A percentile compares a stretch with the other conserved stretches of the same genome.
Conservation (phyloP, 345 rosid species). For the Schrenkiella parvula region DNA sequence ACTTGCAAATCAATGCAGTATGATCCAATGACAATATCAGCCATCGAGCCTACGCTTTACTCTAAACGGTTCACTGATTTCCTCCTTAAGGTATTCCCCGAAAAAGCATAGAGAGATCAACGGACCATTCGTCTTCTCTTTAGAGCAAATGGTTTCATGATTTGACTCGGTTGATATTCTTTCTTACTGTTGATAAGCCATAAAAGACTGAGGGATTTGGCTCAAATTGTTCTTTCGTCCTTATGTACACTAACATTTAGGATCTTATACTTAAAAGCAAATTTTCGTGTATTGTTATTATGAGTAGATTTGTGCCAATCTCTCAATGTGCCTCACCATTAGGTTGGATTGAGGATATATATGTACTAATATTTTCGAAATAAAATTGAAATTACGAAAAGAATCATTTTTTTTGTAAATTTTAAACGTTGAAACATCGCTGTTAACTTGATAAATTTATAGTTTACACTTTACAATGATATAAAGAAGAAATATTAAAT, state of each 20-base stretch:
- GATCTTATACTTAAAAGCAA: conserved; percentile 1
- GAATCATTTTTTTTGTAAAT: background rate
- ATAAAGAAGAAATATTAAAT: too few species aligned
- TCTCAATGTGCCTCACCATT: background rate
- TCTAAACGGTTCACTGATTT: conserved; percentile 68
- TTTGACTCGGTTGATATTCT: conserved; percentile 7
- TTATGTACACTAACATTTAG: conserved; percentile 15
- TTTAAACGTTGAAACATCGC: too few species aligned
- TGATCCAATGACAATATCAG: conserved; percentile 67
- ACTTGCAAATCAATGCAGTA: conserved; percentile 59
- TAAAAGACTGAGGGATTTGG: conserved; percentile 1
- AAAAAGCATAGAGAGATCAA: conserved; percentile 23
- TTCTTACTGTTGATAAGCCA: conserved; percentile 11
- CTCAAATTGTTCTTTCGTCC: background rate
- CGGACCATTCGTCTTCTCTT: background rate
- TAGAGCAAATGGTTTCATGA: conserved; percentile 13
- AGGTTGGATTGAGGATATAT: background rate
- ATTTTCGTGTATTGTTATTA: conserved; percentile 3
- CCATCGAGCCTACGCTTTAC: conserved; percentile 65
- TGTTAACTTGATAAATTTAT: too few species aligned
- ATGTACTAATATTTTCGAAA: background rate
- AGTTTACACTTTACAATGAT: too few species aligned
- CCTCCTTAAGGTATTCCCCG: conserved; percentile 71
- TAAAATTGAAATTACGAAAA: background rate
- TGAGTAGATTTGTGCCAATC: conserved; percentile 4